Conservation (phyloP, 495 filamentous ascomycete genomes). For the Aspergillus homomorphus region DNA sequence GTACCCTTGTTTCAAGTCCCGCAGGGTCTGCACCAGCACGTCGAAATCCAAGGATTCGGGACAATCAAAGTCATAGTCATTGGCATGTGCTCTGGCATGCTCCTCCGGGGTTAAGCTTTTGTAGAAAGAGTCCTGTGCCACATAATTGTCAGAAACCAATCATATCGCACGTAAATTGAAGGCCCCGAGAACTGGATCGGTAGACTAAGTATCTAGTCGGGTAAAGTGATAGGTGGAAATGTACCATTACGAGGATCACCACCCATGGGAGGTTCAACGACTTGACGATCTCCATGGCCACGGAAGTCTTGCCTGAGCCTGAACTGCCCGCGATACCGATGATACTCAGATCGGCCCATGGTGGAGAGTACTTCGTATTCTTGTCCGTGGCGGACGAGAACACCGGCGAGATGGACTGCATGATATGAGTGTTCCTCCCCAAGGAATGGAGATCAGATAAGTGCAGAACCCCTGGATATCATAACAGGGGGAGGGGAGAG, state of each 20-base stretch:
- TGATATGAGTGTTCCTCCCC: slow-evolving; percentile 17
- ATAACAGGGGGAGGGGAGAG: neutral
- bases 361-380: slow-evolving; percentile 77
- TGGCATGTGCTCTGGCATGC: slow-evolving; percentile 71
- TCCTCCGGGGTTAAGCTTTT: slow-evolving; percentile 75
- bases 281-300: slow-evolving; percentile 86
- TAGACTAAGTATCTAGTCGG: neutral
- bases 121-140: slow-evolving; percentile 86
- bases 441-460: neutral
- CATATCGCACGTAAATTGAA: neutral
- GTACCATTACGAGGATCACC: slow-evolving; percentile 92
- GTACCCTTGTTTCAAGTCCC: slow-evolving; percentile 88
- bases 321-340: slow-evolving; percentile 96
- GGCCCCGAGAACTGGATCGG: neutral
- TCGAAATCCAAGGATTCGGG: slow-evolving; percentile 97
- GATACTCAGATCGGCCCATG: slow-evolving; percentile 91
- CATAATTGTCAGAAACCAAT: slow-evolving; percentile 23
- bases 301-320: slow-evolving; percentile 94
- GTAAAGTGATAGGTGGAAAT: slow-evolving; percentile 8
- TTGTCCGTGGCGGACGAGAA: slow-evolving; percentile 37
- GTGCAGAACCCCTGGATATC: neutral
- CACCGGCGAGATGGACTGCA: slow-evolving; percentile 48
- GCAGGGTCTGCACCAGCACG: slow-evolving; percentile 71
- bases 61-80: slow-evolving; percentile 94
- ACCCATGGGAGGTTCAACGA: slow-evolving; percentile 95